These are phyloP conservation scores for Metschnikowia drakensbergensis DNA, from an alignment of 805 yeast species.

Conservation along the genomic window DNA sequence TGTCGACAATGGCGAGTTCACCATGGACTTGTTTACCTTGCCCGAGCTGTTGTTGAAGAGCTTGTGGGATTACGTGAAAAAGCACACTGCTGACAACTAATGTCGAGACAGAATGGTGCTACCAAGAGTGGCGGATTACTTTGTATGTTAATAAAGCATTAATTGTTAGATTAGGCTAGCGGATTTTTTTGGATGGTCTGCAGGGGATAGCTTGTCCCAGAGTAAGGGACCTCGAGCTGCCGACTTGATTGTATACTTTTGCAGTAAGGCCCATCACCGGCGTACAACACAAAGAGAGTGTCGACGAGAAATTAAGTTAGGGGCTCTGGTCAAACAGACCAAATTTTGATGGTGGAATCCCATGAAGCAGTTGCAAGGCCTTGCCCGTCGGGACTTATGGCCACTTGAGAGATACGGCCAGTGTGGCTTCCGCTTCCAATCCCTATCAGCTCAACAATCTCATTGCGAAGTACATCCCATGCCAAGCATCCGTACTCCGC, in stretches of 20 bases:
- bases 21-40: conserved; percentile 89
- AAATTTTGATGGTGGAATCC: conserved; percentile 69
- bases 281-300: not conserved
- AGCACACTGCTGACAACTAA: conserved; percentile 43
- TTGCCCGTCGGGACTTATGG: conserved; percentile 67
- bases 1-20: conserved; percentile 94
- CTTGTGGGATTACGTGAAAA: conserved; percentile 90
- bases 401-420: conserved; percentile 59
- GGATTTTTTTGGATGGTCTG: not conserved
- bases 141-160: conserved; percentile 3
- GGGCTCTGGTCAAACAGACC: conserved; percentile 41
- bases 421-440: conserved; percentile 47
- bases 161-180: not conserved
- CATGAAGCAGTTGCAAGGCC: conserved; percentile 78
- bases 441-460: conserved; percentile 60
- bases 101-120: not conserved
- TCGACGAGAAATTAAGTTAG: not conserved
- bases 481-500: conserved; percentile 70
- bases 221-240: not conserved
- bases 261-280: not conserved
- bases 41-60: conserved; percentile 89
- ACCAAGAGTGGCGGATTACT: not conserved
- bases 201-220: not conserved
- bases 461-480: conserved; percentile 72
- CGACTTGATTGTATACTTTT: not conserved